Conservation (phyloP, 768 basidiomycete species). For the Kwoniella dendrophila region DNA sequence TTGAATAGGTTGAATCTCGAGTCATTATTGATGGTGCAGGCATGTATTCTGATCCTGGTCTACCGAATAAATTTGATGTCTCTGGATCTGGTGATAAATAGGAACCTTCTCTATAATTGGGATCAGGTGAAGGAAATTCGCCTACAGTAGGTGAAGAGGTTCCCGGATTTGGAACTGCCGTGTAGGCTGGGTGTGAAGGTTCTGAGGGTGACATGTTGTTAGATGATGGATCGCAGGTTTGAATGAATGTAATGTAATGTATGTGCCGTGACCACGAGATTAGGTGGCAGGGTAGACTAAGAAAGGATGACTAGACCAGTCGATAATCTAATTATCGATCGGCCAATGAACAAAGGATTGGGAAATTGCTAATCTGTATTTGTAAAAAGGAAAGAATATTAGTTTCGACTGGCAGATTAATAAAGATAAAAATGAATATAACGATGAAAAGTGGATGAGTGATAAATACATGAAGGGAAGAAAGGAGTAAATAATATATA, state of each 20-base stretch:
- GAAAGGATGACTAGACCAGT: conserved; percentile 8
- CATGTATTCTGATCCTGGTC: conserved; percentile 28
- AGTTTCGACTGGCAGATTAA: too few species aligned
- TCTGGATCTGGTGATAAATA: conserved; percentile 26
- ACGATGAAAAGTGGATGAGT: conserved; percentile 2
- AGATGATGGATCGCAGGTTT: background rate
- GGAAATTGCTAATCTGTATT: background rate
- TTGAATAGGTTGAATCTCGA: conserved; percentile 37
- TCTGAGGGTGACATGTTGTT: conserved; percentile 10
- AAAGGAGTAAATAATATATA: too few species aligned
- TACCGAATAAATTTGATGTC: conserved; percentile 18
- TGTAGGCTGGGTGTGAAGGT: conserved; percentile 12
- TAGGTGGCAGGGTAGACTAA: background rate
- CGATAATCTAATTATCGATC: conserved; percentile 5
- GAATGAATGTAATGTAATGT: background rate
- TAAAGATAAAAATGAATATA: too few species aligned
- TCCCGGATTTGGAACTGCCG: conserved; percentile 14
- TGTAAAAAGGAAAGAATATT: background rate
- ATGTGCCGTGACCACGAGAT: background rate
- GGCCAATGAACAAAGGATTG: background rate
- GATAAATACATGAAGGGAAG: background rate
- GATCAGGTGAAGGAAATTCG: conserved; percentile 16
- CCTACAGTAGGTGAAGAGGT: conserved; percentile 6
- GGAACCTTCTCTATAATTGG: conserved; percentile 18
- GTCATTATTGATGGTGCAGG: conserved; percentile 49